These are phyloP conservation scores for Nevesoporus exiguus DNA, from an alignment of 768 basidiomycete genomes.

Conservation along the genomic window DNA sequence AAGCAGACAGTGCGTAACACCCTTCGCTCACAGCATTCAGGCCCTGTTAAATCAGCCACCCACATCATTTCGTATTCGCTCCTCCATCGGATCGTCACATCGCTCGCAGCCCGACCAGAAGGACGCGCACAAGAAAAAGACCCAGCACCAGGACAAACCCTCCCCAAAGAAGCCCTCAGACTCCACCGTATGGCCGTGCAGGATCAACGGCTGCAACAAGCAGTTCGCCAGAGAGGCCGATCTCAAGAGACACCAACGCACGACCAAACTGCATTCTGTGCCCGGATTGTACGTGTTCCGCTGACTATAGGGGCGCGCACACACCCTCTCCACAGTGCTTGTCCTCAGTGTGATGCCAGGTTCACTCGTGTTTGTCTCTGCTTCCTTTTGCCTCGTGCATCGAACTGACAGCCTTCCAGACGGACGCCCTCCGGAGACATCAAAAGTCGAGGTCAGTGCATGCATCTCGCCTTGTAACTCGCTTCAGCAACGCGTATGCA, in stretches of 20 bases:
- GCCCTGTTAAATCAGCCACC: constrained; percentile 25
- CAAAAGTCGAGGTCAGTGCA: constrained; percentile 67
- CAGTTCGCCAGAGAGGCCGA: constrained; percentile 81
- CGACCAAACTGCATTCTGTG: constrained; percentile 72
- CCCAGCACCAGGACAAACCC: constrained; percentile 41
- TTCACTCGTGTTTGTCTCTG: constrained; percentile 65
- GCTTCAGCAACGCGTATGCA: constrained; percentile 4
- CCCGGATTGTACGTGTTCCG: constrained; percentile 59
- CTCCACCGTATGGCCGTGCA: constrained; percentile 71
- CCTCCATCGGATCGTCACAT: constrained; percentile 2
- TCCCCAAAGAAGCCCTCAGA: constrained; percentile 47
- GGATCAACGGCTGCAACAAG: constrained; percentile 78
- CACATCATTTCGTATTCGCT: neutral
- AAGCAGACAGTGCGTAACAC: constrained; percentile 34
- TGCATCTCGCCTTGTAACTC: constrained; percentile 1
- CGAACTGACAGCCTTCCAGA: constrained; percentile 39
- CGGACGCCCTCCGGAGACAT: constrained; percentile 78
- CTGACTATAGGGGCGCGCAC: constrained; percentile 15
- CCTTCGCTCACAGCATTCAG: constrained; percentile 8
- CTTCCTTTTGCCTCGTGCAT: constrained; percentile 12
- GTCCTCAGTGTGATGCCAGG: constrained; percentile 76
- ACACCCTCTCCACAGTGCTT: constrained; percentile 44
- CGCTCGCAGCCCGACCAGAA: constrained; percentile 37
- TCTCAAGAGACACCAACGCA: constrained; percentile 77
- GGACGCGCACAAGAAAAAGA: constrained; percentile 39